Base-by-base conservation (phyloP, 805 yeast species). In the Saccharomycopsis sp. region DNA sequence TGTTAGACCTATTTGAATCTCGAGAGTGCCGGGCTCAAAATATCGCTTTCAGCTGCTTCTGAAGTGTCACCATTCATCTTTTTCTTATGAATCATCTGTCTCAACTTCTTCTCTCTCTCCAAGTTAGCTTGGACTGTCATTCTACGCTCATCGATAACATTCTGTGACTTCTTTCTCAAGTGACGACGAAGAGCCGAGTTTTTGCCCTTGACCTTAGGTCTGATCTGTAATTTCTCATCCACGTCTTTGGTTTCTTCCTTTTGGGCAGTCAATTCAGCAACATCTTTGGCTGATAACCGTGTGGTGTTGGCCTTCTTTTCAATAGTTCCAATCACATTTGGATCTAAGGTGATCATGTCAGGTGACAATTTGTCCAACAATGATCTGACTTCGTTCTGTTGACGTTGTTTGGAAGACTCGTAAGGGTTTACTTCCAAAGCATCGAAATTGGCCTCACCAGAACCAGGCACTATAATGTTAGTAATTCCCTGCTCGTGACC, bases 381-480 rank as follows among this genome's bases (percentile, higher is more conserved):
- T 1, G 86, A 73, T 68, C 93, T 83, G 42, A 94, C 96, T 77
- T 94, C 99, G 52, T 82, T 79, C 74, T 93, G 93, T 72, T 93
- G 96, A 77, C 98, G 86, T 75, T 92, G 97, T 70, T 89, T 86
- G 57, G 88, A 83, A 8, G 97, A 82, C 72, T 90, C 97, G 73
- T 79, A 94, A 63, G 99, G 99, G 71, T 94, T 94, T 67, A 84
- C 73, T 73, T 94, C 99, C 70, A 91, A 72, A 2, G 98, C 91
- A 75, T 94, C 99, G 71, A 82, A 91, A 73, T 94, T 94, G 62
- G 99, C 97, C 75, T 94, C 99, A 76, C 99, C 99, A 49, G 97
- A 78, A 24, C 99, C 99, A 47, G 99, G 99, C 59, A 94, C 79
- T 64, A 94, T 86, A 61, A 94, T 65, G n/a, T 94, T 85, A n/a